Evolutionary conservation across 768 basidiomycete genomes (phyloP).

Genomic region (Calocybe indica): DNA sequence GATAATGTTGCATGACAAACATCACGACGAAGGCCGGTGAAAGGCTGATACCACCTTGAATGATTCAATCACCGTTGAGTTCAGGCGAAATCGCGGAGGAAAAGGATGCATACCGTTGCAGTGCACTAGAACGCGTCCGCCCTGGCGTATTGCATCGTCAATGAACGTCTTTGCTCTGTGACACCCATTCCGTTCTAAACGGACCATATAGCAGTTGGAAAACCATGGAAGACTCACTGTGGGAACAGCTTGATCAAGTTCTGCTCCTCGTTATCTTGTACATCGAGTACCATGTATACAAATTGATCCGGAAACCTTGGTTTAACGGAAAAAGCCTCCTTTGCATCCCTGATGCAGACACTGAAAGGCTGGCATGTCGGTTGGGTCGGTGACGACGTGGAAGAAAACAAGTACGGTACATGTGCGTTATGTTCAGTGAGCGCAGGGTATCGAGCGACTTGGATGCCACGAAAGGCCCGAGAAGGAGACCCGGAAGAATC

Average conservation of each 20-base stretch:
- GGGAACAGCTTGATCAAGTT: slow-evolving; percentile 91
- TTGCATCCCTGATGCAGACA: slow-evolving; percentile 83
- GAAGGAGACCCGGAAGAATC: slow-evolving; percentile 73
- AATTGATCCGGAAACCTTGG: slow-evolving; percentile 82
- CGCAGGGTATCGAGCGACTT: slow-evolving; percentile 71
- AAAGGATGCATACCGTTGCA: slow-evolving; percentile 62
- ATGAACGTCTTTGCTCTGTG: slow-evolving; percentile 73
- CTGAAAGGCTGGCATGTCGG: slow-evolving; percentile 29
- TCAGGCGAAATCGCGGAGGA: background rate
- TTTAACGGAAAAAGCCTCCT: slow-evolving; percentile 85
- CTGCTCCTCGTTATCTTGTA: slow-evolving; percentile 91
- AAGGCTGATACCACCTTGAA: slow-evolving; percentile 75
- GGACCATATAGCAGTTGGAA: background rate
- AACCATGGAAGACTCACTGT: slow-evolving; percentile 38
- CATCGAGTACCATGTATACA: slow-evolving; percentile 74
- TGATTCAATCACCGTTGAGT: slow-evolving; percentile 1
- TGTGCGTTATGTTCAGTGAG: slow-evolving; percentile 71
- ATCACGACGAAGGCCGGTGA: slow-evolving; percentile 89
- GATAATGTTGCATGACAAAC: slow-evolving; percentile 87
- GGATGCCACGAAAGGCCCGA: slow-evolving; percentile 86
- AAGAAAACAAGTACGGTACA: slow-evolving; percentile 38
- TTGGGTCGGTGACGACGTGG: slow-evolving; percentile 10
- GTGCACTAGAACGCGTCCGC: slow-evolving; percentile 80
- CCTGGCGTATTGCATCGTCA: slow-evolving; percentile 50
- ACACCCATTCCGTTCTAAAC: background rate